Base-by-base conservation (phyloP, 140 eudicot genomes). In the Oenanthe javanica region DNA sequence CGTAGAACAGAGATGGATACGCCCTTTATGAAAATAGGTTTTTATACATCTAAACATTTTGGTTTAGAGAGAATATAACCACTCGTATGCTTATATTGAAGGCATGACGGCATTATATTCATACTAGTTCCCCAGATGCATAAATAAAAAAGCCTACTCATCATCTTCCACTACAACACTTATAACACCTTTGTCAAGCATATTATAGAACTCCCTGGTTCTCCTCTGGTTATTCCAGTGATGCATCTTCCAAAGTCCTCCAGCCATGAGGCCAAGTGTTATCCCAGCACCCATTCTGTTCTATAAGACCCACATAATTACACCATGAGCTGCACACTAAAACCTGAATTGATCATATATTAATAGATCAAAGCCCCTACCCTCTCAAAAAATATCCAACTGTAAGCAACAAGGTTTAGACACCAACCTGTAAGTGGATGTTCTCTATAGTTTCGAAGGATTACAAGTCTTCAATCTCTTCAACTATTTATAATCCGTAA, bases 201-300 rank as follows among this genome's bases (percentile, higher is more conserved):
- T 42, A 75, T 86, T 89, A 74, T 87, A 89, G 27, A 89, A 89
- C 57, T 89, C 90, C 79, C 45, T 89, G 27, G 89, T 89, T 52
- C 88, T 75, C 74, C 83, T 86, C 82, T 89, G 89, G 87, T 86
- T 83, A 79, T 80, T 89, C 93, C 93, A 86, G 72, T 89, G 93
- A 83, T 84, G 87, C 86, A 84, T 85, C 63, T 89, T 89, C 93
- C 90, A 89, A 16, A 86, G 81, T 42, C 88, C 86, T 13, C 93
- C 93, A 2, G 89, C 90, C 78, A 61, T 76, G 12, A 87, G 78
- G 52, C 93, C 90, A 43, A 89, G 84, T 19, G 81, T 48, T 6
- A 77, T 77, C 55, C 90, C 93, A n/a, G 59, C 83, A 19, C 67
- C 77, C 87, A 86, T 83, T 57, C 21, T 42, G 50, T 55, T 79